Evolutionary conservation across 768 basidiomycete species (phyloP), one percentile per base, ranked within the genome.

Genomic region (Lactifluus hygrophoroides): DNA sequence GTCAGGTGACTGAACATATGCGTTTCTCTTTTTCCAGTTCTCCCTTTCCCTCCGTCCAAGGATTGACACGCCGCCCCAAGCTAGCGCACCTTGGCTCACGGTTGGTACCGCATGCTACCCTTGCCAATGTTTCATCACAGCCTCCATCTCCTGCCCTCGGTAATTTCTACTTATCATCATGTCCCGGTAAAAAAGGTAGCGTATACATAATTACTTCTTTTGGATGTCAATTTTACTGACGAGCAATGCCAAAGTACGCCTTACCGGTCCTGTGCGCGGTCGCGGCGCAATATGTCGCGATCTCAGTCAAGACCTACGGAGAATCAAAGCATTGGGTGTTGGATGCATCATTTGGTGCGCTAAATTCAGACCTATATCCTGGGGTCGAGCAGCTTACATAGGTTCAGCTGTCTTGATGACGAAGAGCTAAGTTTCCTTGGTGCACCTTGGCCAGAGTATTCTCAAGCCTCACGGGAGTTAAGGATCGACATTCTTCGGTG

Each of bases 131-230:
- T 42, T 32, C 49, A 6, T 19, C 48, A 37, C 53, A 55, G 4
- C 54, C 38, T 30, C 27, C 57, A 11, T 61, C 52, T 35, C 64
- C 59, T 50, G 48, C 50, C 13, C 71, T 95, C 9, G 94, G 94
- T n/a, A 97, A 98, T 69, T 73, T 98, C 21, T 79, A 86, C 51
- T 71, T 97, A 32, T 92, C 89, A 6, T 93, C 90, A 6, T 97
- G 95, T 73, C 94, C 94, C 2, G 94, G 94, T 4, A 98, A 98
- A 72, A 93, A 96, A 78, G 85, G 87, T 85, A 30, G 10, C 49
- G 38, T 30, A 11, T 8, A 32, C 50, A 44, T 49, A 23, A 25
- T 10, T 54, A 16, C 47, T 27, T n/a, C 25, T 5, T 43, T 40
- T 40, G 11, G 2, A 28, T 6, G 8, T 58, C 25, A 3, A n/a